Evolutionary conservation across 2,329 filamentous ascomycete species (phyloP), one percentile per base, ranked within the genome.

Genomic region (Aspergillus spinulosporus): DNA sequence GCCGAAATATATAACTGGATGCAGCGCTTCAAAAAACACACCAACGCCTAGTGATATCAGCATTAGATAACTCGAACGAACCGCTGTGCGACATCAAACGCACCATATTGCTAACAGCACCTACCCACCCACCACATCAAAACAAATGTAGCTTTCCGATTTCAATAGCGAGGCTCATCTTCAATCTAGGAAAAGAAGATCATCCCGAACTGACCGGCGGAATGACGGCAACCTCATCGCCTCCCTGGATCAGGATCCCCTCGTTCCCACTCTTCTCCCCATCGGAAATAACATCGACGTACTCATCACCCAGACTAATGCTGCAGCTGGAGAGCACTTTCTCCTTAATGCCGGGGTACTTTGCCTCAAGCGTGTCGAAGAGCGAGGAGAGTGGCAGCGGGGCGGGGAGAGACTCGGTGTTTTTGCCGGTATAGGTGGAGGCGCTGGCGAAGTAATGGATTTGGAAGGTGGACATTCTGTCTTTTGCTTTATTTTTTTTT

Each of bases 161-260:
- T 21, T 21, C 21, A 21, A 21, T 21, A 21, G 21, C 21, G 21
- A 21, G 21, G 21, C 21, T 21, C 21, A 21, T 21, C 21, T 21
- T 21, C 21, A 21, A 21, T 21, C 21, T 21, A 21, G 21, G 21
- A 21, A 21, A 21, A 21, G 21, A 21, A 21, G 12, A 54, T 65
- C 58, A 79, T 26, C 77, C 77, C 53, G 76, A 78, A 64, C 76
- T 79, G 54, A 79, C 77, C 51, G 77, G 77, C 48, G 77, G 77
- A 60, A 79, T 78, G 57, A 79, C 68, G 12, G 73, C 77, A 52
- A 79, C 74, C 59, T 79, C 77, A 49, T 76, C 70, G 11, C 74
- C 75, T 4, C 59, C 52, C 42, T 62, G 49, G 56, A 79, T 76
- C 32, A 74, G 46, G 55, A 79, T 75, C 29, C 73, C 49, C 7